Evolutionary conservation across 2,329 filamentous ascomycete genomes (phyloP).

Genomic region (Botrytis paeoniae): DNA sequence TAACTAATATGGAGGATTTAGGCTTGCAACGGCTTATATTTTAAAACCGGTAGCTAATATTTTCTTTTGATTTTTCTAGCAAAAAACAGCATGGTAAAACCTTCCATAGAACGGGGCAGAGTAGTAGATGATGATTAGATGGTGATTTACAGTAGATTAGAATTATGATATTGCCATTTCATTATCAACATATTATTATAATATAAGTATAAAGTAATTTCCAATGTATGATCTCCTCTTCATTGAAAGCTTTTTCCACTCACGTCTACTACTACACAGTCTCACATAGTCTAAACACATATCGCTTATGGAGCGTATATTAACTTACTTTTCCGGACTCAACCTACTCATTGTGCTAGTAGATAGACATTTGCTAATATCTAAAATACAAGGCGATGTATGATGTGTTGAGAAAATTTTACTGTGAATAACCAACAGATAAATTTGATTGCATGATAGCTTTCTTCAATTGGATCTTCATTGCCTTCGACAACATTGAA

Average conservation of each 20-base stretch:
- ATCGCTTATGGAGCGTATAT: not conserved
- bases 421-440: not conserved
- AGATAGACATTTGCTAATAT: not conserved
- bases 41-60: not conserved
- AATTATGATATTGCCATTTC: not conserved
- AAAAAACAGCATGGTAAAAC: not conserved
- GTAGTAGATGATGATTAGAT: not conserved
- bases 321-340: not conserved
- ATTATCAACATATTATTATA: not conserved
- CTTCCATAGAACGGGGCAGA: not conserved
- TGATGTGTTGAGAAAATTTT: not conserved
- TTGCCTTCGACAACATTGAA: not conserved
- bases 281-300: not conserved
- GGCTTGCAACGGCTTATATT: not conserved
- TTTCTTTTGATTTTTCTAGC: not conserved
- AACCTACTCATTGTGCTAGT: not conserved
- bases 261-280: not conserved
- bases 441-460: not conserved
- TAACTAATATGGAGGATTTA: not conserved
- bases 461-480: not conserved
- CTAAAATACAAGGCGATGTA: not conserved
- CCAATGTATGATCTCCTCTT: not conserved
- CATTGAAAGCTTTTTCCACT: not conserved
- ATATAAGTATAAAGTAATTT: not conserved
- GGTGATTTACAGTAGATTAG: not conserved